These are phyloP conservation scores for Deuterostichococcus epilithicus DNA, from an alignment of 139 green algal species.

Conservation along the genomic window DNA sequence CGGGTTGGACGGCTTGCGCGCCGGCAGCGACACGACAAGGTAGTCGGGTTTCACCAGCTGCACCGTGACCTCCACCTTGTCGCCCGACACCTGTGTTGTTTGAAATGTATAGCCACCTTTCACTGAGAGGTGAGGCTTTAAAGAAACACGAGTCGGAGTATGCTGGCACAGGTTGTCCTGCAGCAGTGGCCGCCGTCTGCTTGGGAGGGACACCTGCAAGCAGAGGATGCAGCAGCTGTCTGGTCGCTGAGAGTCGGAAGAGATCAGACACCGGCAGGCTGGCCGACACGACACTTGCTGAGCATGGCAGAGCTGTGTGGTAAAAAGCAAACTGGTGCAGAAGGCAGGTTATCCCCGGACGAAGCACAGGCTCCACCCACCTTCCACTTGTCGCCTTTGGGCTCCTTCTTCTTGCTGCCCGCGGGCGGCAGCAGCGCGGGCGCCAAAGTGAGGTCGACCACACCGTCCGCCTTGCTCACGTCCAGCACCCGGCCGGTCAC, in stretches of 20 bases:
- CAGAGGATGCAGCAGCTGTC: no score
- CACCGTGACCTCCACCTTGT: conserved; percentile 40
- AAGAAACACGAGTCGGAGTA: no score
- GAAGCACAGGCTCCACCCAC: background rate
- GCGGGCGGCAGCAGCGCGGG: conserved; percentile 13
- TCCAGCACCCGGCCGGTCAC: conserved; percentile 62
- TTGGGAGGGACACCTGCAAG: no score
- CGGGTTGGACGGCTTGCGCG: conserved; percentile 1
- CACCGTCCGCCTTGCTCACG: conserved; percentile 56
- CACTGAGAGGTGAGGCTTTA: no score
- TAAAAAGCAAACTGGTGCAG: background rate
- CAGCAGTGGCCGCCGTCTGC: background rate
- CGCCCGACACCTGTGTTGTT: background rate
- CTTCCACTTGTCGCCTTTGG: background rate
- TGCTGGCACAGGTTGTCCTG: no score
- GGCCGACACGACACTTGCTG: no score
- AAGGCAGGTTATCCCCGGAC: no score
- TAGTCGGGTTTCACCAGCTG: conserved; percentile 65
- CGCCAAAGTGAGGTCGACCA: conserved; percentile 65
- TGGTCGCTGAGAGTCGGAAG: no score
- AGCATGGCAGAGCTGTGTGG: no score
- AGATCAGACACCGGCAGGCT: no score
- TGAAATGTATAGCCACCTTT: no score
- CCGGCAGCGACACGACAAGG: conserved; percentile 53
- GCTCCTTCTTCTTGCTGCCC: conserved; percentile 2